Conservation (phyloP, 805 yeast genomes). For the Metschnikowia hibisci region DNA sequence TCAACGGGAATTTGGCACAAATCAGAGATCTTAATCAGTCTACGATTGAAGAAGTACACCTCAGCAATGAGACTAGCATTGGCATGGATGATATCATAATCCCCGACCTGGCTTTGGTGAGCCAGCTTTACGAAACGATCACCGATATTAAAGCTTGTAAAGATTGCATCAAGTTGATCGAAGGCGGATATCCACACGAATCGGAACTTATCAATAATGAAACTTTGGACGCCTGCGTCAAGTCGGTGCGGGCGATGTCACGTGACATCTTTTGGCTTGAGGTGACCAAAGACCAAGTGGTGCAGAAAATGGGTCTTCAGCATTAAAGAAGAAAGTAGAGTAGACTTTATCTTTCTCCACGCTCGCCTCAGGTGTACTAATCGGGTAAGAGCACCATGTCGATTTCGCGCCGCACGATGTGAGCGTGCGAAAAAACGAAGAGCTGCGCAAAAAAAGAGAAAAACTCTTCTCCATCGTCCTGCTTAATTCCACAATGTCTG, state of each 20-base stretch:
- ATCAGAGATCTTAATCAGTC: constrained; percentile 25
- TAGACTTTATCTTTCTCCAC: neutral
- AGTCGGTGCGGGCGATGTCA: constrained; percentile 33
- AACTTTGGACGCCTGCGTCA: constrained; percentile 32
- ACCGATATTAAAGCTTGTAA: constrained; percentile 68
- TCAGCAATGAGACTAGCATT: constrained; percentile 13
- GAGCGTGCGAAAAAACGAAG: constrained; percentile 15
- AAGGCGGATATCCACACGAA: constrained; percentile 41
- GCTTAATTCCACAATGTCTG: constrained; percentile 44
- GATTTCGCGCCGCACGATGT: constrained; percentile 29
- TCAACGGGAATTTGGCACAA: constrained; percentile 25
- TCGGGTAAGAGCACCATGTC: constrained; percentile 10
- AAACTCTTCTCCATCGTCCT: constrained; percentile 7
- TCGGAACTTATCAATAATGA: constrained; percentile 33
- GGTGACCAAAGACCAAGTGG: constrained; percentile 30
- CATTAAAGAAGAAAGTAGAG: neutral
- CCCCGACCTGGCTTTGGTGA: constrained; percentile 37
- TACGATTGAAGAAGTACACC: constrained; percentile 18
- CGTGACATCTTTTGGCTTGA: constrained; percentile 43
- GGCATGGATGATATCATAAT: constrained; percentile 34
- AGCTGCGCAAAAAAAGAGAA: constrained; percentile 10
- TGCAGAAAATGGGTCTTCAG: constrained; percentile 17
- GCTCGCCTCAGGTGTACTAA: neutral
- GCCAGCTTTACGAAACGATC: constrained; percentile 60
- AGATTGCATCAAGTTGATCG: constrained; percentile 59